Conservation (phyloP, 73 alveolate species). For the Breviolum minutum region DNA sequence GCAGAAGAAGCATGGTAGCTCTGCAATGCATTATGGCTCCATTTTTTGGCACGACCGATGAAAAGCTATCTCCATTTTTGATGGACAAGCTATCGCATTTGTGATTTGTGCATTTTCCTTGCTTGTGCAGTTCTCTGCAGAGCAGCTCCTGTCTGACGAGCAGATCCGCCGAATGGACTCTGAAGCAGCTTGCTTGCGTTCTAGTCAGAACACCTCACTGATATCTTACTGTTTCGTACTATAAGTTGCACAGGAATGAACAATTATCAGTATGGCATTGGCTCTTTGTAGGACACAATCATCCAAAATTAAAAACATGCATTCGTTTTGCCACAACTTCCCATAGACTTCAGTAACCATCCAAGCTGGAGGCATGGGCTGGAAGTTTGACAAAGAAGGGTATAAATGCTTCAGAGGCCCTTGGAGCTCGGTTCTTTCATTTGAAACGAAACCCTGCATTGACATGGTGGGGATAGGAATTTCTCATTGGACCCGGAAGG, state of each 20-base stretch:
- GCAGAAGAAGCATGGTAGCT: too few species aligned
- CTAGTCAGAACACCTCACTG: not conserved
- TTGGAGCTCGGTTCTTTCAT: too few species aligned
- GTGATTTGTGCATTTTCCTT: too few species aligned
- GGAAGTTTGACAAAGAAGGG: constrained; percentile 58
- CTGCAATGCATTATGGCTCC: not conserved
- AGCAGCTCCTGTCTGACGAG: constrained; percentile 78
- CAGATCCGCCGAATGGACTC: constrained; percentile 94
- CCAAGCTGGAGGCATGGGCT: constrained; percentile 57
- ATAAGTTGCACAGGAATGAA: too few species aligned
- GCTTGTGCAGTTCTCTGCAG: constrained; percentile 42
- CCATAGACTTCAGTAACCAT: too few species aligned
- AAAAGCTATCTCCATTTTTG: too few species aligned
- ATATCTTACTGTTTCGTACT: not conserved
- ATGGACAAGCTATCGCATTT: not conserved
- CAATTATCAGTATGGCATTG: too few species aligned
- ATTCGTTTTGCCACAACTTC: too few species aligned
- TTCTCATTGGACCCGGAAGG: not conserved
- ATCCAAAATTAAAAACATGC: too few species aligned
- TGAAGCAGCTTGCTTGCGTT: constrained; percentile 4
- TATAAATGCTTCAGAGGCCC: constrained; percentile 54
- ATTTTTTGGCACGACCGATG: not conserved
- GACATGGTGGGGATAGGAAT: not conserved
- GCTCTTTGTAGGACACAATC: too few species aligned
- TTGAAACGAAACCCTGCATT: not conserved